Percentiles rank a stretch among this genome's conserved stretches.
Evolutionary conservation across 2,329 filamentous ascomycete species (phyloP).

Genomic region (Apiospora marii): DNA sequence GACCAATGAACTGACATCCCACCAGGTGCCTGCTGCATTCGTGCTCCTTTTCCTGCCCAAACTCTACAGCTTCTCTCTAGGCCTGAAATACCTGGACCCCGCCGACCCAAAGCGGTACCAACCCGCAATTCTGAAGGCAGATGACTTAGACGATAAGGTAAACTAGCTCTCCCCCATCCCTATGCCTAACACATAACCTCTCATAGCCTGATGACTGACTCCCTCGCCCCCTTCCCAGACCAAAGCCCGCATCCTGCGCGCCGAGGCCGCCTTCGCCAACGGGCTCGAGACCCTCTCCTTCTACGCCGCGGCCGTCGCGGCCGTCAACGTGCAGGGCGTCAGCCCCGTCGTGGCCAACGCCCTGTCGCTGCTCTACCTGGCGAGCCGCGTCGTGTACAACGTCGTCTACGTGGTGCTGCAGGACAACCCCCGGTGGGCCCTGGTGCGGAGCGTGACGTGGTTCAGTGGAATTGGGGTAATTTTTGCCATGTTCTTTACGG

Average conservation of each 20-base stretch:
- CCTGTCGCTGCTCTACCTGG: slow-evolving; percentile 29
- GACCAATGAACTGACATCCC: not conserved
- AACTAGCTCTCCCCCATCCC: not conserved
- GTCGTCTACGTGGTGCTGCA: slow-evolving; percentile 32
- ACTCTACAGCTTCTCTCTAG: slow-evolving; percentile 30
- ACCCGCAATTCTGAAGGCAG: slow-evolving; percentile 29
- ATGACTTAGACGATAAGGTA: slow-evolving; percentile 30
- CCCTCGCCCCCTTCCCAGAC: not conserved
- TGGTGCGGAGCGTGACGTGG: slow-evolving; percentile 29
- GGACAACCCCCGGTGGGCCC: slow-evolving; percentile 29
- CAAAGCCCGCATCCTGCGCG: slow-evolving; percentile 31
- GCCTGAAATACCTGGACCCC: slow-evolving; percentile 29
- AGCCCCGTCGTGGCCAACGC: slow-evolving; percentile 26
- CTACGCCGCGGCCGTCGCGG: slow-evolving; percentile 30
- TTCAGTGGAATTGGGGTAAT: slow-evolving; percentile 29
- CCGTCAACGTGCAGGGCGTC: slow-evolving; percentile 26
- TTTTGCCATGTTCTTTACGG: slow-evolving; percentile 28
- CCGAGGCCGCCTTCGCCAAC: slow-evolving; percentile 31
- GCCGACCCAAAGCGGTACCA: slow-evolving; percentile 29
- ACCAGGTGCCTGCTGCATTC: slow-evolving; percentile 31
- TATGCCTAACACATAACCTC: no score
- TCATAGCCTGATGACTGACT: not conserved
- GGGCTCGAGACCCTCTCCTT: slow-evolving; percentile 31
- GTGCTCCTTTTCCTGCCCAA: slow-evolving; percentile 31
- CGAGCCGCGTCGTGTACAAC: slow-evolving; percentile 28